Base-by-base conservation (phyloP, 306 rosid genomes). In the Pyrus bretschneideri region DNA sequence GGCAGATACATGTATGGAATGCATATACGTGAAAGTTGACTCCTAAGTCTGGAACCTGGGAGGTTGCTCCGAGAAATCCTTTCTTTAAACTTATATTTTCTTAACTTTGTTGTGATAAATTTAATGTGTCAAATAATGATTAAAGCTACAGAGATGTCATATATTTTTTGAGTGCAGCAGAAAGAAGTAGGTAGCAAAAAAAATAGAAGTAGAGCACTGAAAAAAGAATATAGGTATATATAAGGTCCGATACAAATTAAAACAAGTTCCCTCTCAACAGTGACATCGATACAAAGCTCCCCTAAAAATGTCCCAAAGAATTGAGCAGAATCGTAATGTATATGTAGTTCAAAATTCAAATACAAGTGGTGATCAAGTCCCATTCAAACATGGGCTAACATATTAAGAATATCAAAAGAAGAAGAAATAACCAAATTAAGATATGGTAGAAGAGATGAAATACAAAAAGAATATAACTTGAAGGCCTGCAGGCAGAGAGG, bases 271-370 rank as follows among this genome's bases (percentile, higher is more conserved):
- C 78, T 76, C 63, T 77, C 74, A 72, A 29, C 38, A 55, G 71
- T 33, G 75, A 78, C 52, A 57, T 57, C 27, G 67, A 70, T 84
- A 74, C 80, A 83, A 78, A 82, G 52, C 77, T 77, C 76, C 84
- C 84, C 83, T 74, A 88, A 83, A 76, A 76, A 69, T 84, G 82
- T 81, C 82, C 81, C 85, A 87, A 87, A 91, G 93, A 91, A 91
- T 91, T 82, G 89, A 85, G 87, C 81, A 81, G 44, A 49, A 49
- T 49, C 17, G 54, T 14, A 87, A 75, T 79, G 82, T 82, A 73
- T 74, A 76, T 79, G 67, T 79, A 73, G 80, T 25, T 78, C 81
- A 81, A 15, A 27, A 79, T 35, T 78, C 81, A 81, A 15, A 27
- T 61, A 30, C 10, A 2, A 30, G 30, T 61, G 33, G 17, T 45